Evolutionary conservation across 345 rosid species (phyloP), one percentile per base, ranked within the genome.

Genomic region (Salix purpurea): DNA sequence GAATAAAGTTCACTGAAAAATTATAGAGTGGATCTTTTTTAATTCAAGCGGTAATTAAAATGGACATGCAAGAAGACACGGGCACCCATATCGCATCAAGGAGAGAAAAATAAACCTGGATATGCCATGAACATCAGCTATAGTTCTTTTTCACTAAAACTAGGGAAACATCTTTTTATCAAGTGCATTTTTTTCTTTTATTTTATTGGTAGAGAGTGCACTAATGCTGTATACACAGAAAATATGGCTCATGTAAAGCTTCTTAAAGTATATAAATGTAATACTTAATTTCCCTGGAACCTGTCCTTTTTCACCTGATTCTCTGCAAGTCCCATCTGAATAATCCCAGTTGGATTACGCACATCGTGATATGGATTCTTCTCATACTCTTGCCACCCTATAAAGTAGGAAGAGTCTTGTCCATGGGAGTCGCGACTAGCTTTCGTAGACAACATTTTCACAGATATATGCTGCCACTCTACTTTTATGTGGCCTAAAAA

Each of bases 261-360:
- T 13, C 52, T 13, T 46, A 2, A 46, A 46, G 52, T 46, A 14
- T 46, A 46, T 14, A 46, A 12, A 46, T 46, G 14, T 4, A 46
- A 15, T 14, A 46, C 52, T 46, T 46, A 14, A 46, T 12, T 12
- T 46, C 52, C 52, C 18, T 46, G 16, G 52, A 46, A 46, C 52
- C 52, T 4, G 52, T 13, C 52, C 52, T 46, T 14, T 46, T 46
- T 46, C 36, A 85, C 86, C 86, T 80, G 85, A 75, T 85, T 85
- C 73, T 83, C 81, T 16, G 88, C 80, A 6, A 85, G 80, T 13
- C 86, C 86, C 88, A 78, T 85, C 76, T 85, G 84, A 70, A 85
- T 80, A 42, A 83, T 78, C 14, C 88, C 85, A 6, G 30, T n/a
- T 7, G 81, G 86, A 71, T 85, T 83, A n/a, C 19, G 69, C 54